Conservation (phyloP, 768 basidiomycete genomes). For the Cystobasidium tubakii region DNA sequence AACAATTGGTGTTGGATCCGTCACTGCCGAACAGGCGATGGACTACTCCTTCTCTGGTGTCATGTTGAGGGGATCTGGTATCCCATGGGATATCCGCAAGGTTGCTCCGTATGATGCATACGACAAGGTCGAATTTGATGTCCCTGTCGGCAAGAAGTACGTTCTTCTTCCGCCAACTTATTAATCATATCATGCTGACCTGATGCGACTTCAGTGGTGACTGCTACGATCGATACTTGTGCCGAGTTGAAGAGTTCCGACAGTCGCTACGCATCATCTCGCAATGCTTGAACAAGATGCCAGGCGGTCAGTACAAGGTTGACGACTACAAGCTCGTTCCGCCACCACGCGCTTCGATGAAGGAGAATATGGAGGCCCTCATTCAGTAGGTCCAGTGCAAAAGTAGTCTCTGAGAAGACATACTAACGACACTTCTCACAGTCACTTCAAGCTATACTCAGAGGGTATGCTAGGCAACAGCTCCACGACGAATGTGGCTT, state of each 20-base stretch:
- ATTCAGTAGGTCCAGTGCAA: slow-evolving; percentile 76
- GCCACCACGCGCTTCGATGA: slow-evolving; percentile 94
- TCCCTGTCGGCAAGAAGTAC: slow-evolving; percentile 83
- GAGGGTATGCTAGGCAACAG: slow-evolving; percentile 51
- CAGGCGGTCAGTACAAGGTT: slow-evolving; percentile 80
- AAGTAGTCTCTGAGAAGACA: too few relatives aligned
- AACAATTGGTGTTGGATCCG: slow-evolving; percentile 80
- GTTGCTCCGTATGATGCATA: slow-evolving; percentile 93
- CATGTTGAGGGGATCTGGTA: slow-evolving; percentile 88
- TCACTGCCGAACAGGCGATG: slow-evolving; percentile 84
- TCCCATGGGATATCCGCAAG: slow-evolving; percentile 87
- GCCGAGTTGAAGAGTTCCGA: slow-evolving; percentile 96
- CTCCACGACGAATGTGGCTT: too few relatives aligned
- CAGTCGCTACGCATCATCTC: slow-evolving; percentile 80
- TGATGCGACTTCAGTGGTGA: slow-evolving; percentile 57
- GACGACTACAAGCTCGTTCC: slow-evolving; percentile 97
- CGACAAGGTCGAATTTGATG: slow-evolving; percentile 92
- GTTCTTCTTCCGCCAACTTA: not conserved
- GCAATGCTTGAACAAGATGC: slow-evolving; percentile 95
- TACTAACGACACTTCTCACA: not conserved
- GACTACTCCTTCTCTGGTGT: slow-evolving; percentile 93
- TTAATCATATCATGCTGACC: not conserved
- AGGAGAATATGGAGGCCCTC: slow-evolving; percentile 82
- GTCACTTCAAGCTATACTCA: slow-evolving; percentile 59
- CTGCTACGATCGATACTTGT: slow-evolving; percentile 95